Base-by-base conservation (phyloP, 441 rosid species). In the Aquilaria agallochum region DNA sequence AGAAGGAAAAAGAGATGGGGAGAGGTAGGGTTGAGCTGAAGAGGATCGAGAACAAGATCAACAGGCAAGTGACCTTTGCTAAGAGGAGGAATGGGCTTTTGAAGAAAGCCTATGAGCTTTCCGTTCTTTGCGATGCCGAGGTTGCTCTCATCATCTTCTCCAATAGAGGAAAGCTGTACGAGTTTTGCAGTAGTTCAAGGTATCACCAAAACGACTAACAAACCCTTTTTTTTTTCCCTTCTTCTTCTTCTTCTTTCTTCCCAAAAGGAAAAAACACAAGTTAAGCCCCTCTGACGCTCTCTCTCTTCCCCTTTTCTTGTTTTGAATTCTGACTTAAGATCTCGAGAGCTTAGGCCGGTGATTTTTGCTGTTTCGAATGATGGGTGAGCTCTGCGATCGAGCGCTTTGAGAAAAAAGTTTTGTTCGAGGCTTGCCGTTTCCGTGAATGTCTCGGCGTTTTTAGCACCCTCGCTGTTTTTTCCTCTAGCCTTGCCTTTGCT, bases 131-230 rank as follows among this genome's bases (percentile, higher is more conserved):
- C 61, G 97, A 93, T 80, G 98, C 98, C 10, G 98, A 94, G 76
- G 89, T 94, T 82, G 98, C 98, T 75, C 97, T 94, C 92, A 94
- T 94, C 95, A 78, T 94, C 93, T 94, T 94, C 99, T 94, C 97
- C 69, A 89, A 87, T 87, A 86, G 99, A 72, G 99, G 97, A 65
- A 94, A 91, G 74, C 89, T 90, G 85, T 87, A 90, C 90, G 99
- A 94, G 86, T 94, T 94, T 77, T 94, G 97, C 90, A 90, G 95
- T 71, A 87, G 95, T 76, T 89, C 98, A 75, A 90, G 97, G 98
- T 93, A 80, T 72, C 72, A 72, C 82, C 58, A 76, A 81, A 77
- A 74, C 72, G 72, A 75, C 68, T 51, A 63, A 54, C 44, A 14
- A 34, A 5, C 12, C n/a, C 55, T 42, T 52, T 40, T 51, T 33